Evolutionary conservation across 495 filamentous ascomycete genomes (phyloP).

Genomic region (Penicillium angulare): DNA sequence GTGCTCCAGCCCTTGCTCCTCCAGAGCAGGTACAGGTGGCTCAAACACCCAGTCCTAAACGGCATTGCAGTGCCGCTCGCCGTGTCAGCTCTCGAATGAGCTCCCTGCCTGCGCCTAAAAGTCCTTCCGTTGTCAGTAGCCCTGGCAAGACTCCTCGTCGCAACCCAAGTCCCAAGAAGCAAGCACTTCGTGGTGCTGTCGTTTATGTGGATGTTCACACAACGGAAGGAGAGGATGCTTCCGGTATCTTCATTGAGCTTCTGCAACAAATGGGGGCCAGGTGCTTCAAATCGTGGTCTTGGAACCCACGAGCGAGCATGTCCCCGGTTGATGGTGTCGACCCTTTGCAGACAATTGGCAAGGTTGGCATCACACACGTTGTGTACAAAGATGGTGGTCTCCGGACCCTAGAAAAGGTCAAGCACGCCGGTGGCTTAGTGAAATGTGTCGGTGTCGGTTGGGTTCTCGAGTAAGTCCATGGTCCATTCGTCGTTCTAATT

Average conservation of each 20-base stretch:
- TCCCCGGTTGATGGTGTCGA: conserved; percentile 30
- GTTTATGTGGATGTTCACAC: conserved; percentile 95
- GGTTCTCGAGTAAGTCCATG: conserved; percentile 72
- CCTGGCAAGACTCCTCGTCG: conserved; percentile 31
- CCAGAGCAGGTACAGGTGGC: conserved; percentile 28
- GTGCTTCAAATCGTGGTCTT: conserved; percentile 80
- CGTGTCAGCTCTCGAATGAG: conserved; percentile 8
- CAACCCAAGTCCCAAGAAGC: conserved; percentile 18
- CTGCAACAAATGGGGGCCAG: conserved; percentile 82
- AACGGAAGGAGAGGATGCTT: conserved; percentile 82
- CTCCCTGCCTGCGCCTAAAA: conserved; percentile 8
- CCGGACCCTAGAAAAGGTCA: conserved; percentile 83
- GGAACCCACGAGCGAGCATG: conserved; percentile 61
- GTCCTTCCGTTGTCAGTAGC: conserved; percentile 24
- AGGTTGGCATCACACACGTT: conserved; percentile 88
- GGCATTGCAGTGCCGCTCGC: conserved; percentile 15
- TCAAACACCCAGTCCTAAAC: conserved; percentile 24
- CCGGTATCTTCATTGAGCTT: conserved; percentile 77
- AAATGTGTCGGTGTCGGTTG: conserved; percentile 83
- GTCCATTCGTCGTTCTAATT: background rate
- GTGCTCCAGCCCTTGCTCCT: conserved; percentile 16
- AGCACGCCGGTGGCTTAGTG: conserved; percentile 69
- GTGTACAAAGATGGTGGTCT: conserved; percentile 92
- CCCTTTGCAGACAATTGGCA: conserved; percentile 35
- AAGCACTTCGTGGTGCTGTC: conserved; percentile 65